phyloP scores from a whole-genome alignment of 2,329 filamentous ascomycete species.

The Fusarium multiceps region DNA sequence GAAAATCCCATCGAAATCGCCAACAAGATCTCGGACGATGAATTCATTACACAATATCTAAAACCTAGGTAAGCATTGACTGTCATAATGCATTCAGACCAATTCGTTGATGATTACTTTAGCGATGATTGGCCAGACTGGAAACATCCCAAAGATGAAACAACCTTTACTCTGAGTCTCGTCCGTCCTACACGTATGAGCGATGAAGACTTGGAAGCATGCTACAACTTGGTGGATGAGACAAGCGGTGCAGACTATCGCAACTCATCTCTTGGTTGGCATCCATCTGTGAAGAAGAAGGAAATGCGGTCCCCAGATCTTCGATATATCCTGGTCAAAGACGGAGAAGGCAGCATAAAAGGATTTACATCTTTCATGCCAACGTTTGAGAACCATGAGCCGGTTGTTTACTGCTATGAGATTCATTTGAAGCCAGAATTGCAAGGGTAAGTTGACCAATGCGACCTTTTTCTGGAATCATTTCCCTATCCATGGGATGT shows the following conservation, averaged over 20 bases:
- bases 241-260: constrained; percentile 75
- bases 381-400: constrained; percentile 72
- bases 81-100: neutral
- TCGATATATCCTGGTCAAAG: constrained; percentile 73
- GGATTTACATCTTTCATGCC: constrained; percentile 77
- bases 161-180: constrained; percentile 59
- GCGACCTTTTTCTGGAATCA: neutral
- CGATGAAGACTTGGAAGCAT: constrained; percentile 61
- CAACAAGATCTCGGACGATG: constrained; percentile 59
- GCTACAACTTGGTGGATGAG: constrained; percentile 67
- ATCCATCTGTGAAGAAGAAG: constrained; percentile 65
- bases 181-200: constrained; percentile 53
- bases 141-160: constrained; percentile 61
- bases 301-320: constrained; percentile 78
- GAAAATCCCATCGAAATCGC: constrained; percentile 59
- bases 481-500: constrained; percentile 5
- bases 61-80: constrained; percentile 55
- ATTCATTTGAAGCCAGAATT: constrained; percentile 72
- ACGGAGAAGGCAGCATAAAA: constrained; percentile 48
- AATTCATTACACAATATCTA: constrained; percentile 63
- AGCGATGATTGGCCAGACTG: constrained; percentile 55
- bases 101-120: neutral
- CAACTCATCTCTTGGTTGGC: constrained; percentile 71
- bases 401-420: constrained; percentile 83
- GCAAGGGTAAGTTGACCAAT: constrained; percentile 59